phyloP scores from a whole-genome alignment of 208 protist genomes.

The Entamoeba histolytica region DNA sequence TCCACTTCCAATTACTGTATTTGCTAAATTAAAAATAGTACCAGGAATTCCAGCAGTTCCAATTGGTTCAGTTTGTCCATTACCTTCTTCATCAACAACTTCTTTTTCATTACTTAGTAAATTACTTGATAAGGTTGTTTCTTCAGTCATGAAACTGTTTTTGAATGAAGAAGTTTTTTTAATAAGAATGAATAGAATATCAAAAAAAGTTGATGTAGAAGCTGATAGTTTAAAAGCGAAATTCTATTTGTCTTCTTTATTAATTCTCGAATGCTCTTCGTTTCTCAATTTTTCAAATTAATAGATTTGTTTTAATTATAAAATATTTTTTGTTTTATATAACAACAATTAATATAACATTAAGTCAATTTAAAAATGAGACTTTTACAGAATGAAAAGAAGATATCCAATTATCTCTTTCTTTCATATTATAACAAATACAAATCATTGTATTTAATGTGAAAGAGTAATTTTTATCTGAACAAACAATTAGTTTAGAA shows the following conservation, averaged over 20 bases:
- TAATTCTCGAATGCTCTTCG: background rate
- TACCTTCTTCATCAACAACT: background rate
- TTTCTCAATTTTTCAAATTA: background rate
- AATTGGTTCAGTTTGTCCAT: background rate
- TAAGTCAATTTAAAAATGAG: background rate
- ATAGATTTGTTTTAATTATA: too few relatives aligned
- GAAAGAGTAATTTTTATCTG: background rate
- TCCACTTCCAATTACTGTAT: background rate
- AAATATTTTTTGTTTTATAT: too few relatives aligned
- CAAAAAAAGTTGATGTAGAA: too few relatives aligned
- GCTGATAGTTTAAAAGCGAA: too few relatives aligned
- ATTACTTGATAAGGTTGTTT: background rate
- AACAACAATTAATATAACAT: too few relatives aligned
- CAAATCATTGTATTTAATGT: background rate
- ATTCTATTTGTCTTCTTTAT: too few relatives aligned
- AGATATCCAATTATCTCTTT: background rate
- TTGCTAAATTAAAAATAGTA: background rate
- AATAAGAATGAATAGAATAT: too few relatives aligned
- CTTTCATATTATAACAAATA: background rate
- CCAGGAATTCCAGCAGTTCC: background rate
- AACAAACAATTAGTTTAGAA: background rate
- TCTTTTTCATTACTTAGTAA: background rate
- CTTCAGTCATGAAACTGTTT: background rate
- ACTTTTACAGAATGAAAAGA: background rate
- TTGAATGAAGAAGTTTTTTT: background rate